Percentiles rank a stretch among this genome's conserved stretches.
These are phyloP conservation scores for Exophiala sideris DNA, from an alignment of 2,329 filamentous ascomycete genomes.

Conservation along the genomic window DNA sequence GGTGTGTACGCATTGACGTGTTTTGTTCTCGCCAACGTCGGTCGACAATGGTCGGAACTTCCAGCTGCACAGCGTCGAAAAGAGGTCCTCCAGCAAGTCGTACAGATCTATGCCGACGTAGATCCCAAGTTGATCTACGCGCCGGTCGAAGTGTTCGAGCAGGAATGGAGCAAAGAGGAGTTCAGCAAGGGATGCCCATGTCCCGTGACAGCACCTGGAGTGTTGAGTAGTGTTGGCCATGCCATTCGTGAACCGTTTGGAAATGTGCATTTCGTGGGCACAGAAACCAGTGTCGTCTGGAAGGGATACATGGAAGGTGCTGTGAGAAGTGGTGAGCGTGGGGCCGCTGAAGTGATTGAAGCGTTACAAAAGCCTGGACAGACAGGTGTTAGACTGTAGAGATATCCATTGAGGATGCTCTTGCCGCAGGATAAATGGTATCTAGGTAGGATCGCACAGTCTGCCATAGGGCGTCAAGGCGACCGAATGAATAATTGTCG, in stretches of 20 bases:
- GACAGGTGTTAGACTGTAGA: neutral
- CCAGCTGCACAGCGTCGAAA: slow-evolving; percentile 28
- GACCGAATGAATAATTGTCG: no score
- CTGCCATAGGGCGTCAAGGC: no score
- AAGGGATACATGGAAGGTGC: slow-evolving; percentile 60
- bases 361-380: slow-evolving; percentile 32
- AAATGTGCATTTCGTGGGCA: slow-evolving; percentile 53
- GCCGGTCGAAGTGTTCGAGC: slow-evolving; percentile 32
- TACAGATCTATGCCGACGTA: slow-evolving; percentile 3
- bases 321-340: slow-evolving; percentile 48
- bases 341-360: slow-evolving; percentile 40
- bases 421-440: no score
- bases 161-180: slow-evolving; percentile 36
- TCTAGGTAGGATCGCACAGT: no score
- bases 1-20: slow-evolving; percentile 36
- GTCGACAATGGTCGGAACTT: slow-evolving; percentile 17
- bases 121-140: neutral
- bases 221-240: slow-evolving; percentile 33
- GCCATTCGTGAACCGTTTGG: slow-evolving; percentile 35
- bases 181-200: slow-evolving; percentile 38
- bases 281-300: slow-evolving; percentile 53
- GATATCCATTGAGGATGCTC: neutral
- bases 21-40: slow-evolving; percentile 37
- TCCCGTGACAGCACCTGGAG: slow-evolving; percentile 36
- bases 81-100: slow-evolving; percentile 11